Evolutionary conservation across 177 flowering plant species (phyloP), one percentile per base, ranked within the genome.

Genomic region (Vitis hybrid): DNA sequence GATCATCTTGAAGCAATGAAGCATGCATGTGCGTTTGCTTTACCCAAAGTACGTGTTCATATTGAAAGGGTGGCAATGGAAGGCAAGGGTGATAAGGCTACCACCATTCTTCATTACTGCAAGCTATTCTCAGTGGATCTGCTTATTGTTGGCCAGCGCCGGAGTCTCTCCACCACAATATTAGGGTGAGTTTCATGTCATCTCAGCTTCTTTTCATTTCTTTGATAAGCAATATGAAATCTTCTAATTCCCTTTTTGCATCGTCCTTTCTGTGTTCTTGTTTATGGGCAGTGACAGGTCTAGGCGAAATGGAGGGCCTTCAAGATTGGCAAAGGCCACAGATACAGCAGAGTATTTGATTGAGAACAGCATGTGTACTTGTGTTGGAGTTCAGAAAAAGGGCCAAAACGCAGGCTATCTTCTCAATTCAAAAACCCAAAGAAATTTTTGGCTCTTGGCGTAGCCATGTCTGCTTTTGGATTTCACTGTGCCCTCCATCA

Each of bases 371-470:
- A 79, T 70, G 49, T 88, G 95, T 80, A 84, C 82, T 18, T 88
- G 93, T 63, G 88, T 90, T 68, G 94, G 78, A 62, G 93, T 90
- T 2, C 92, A 84, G 65, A 85, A 80, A 72, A 91, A 84, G 76
- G 91, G 88, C 14, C 89, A 86, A 69, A 87, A 81, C 57, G 89
- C 80, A 59, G 94, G 97, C 51, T 87, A 84, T 81, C 78, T 91
- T 68, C 89, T 91, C 73, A 91, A 82, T 69, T 74, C 88, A 48
- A 89, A 83, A 77, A 83, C 84, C 18, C 88, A 81, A 55, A 86
- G 65, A 48, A 90, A 88, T 58, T 91, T 90, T 74, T 90, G 94
- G 93, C 90, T 90, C 52, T 73, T 91, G 74, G 94, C 92, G 9
- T 88, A 73, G 74, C 3, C 10, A n/a, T 53, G 0, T 15, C n/a